phyloP scores from a whole-genome alignment of 768 basidiomycete species.

The Terana coerulea region DNA sequence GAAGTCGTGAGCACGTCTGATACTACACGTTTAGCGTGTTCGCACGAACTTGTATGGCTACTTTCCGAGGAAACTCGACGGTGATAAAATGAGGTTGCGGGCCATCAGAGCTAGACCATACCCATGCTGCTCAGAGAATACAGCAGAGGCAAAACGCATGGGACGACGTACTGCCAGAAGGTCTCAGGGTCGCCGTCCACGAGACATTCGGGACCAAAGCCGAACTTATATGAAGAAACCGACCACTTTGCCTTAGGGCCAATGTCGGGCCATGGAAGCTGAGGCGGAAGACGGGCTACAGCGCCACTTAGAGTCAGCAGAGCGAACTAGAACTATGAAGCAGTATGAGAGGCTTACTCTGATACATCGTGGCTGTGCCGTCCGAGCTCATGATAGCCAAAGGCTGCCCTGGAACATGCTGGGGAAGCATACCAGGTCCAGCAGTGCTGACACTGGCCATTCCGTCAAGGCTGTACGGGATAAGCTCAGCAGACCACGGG shows the following conservation, averaged over 20 bases:
- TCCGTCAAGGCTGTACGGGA: no score
- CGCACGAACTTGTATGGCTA: constrained; percentile 71
- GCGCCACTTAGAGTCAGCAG: not conserved
- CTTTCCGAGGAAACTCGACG: constrained; percentile 86
- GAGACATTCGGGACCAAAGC: constrained; percentile 91
- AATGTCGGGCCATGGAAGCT: constrained; percentile 76
- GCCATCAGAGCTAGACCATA: constrained; percentile 71
- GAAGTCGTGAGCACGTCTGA: not conserved
- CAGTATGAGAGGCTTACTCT: not conserved
- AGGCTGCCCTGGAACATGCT: not conserved
- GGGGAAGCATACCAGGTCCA: not conserved
- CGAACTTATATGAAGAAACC: constrained; percentile 95
- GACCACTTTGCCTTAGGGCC: constrained; percentile 91
- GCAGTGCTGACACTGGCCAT: not conserved
- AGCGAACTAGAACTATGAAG: not conserved
- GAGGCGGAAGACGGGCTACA: constrained; percentile 41
- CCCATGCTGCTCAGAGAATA: not conserved
- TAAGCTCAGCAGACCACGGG: no score
- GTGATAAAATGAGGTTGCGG: constrained; percentile 97
- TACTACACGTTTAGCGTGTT: not conserved
- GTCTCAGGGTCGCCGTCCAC: constrained; percentile 86
- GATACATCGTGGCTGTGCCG: constrained; percentile 6
- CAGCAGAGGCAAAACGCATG: not conserved
- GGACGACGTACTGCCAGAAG: constrained; percentile 88
- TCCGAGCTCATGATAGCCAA: not conserved